Evolutionary conservation across 2,329 filamentous ascomycete species (phyloP).

Genomic region (Aspergillus neotritici): DNA sequence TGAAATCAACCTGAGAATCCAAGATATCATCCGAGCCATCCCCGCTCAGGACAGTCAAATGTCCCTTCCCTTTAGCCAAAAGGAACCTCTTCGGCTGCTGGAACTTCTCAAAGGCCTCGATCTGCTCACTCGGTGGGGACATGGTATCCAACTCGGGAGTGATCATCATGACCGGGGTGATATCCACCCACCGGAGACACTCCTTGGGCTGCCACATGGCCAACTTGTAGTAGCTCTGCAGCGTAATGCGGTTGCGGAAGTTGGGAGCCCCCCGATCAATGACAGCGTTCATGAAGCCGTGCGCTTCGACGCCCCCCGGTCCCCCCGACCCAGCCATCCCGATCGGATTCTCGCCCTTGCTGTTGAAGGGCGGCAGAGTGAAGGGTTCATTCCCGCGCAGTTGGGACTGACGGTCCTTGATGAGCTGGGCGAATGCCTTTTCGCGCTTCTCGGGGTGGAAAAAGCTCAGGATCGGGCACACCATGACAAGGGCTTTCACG

Average conservation of each 20-base stretch:
- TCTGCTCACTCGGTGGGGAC: too few relatives aligned
- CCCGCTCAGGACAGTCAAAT: too few relatives aligned
- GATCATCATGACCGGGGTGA: too few relatives aligned
- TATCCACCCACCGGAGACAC: too few relatives aligned
- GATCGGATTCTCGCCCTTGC: conserved; percentile 33
- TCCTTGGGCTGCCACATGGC: conserved; percentile 16
- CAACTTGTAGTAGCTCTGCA: conserved; percentile 30
- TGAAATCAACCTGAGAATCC: too few relatives aligned
- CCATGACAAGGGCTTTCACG: conserved; percentile 21
- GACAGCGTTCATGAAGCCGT: conserved; percentile 13
- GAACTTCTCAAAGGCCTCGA: too few relatives aligned
- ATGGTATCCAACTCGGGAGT: too few relatives aligned
- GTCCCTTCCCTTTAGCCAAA: too few relatives aligned
- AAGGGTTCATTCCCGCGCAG: conserved; percentile 35
- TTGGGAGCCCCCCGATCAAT: conserved; percentile 8
- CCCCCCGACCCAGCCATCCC: conserved; percentile 23
- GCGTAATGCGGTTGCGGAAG: conserved; percentile 20
- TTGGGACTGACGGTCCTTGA: conserved; percentile 38
- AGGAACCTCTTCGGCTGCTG: too few relatives aligned
- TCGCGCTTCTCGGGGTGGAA: conserved; percentile 6
- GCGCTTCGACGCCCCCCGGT: conserved; percentile 6
- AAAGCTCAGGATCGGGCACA: conserved; percentile 18
- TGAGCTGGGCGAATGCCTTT: conserved; percentile 25
- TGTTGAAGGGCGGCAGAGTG: conserved; percentile 33
- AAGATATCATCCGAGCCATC: too few relatives aligned